phyloP scores from a whole-genome alignment of 768 basidiomycete genomes.

The Lentinus tigrinus region DNA sequence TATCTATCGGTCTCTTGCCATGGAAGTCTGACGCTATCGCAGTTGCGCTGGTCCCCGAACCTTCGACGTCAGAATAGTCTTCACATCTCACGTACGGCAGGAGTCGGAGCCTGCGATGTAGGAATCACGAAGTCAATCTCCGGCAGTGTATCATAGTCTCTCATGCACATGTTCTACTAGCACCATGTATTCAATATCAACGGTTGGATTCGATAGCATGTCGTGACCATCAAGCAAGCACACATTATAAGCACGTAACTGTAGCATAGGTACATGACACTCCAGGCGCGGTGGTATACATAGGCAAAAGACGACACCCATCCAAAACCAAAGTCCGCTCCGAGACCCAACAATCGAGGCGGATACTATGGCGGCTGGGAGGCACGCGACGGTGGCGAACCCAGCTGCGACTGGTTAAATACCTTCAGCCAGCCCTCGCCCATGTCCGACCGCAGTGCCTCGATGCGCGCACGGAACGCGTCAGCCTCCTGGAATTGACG shows the following conservation, averaged over 20 bases:
- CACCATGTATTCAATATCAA: too few relatives aligned
- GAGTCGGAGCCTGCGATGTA: too few relatives aligned
- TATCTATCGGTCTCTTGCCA: slow-evolving; percentile 10
- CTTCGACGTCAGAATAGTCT: too few relatives aligned
- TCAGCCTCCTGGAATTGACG: slow-evolving; percentile 55
- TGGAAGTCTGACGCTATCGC: neutral
- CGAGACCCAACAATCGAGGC: neutral
- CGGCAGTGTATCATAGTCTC: too few relatives aligned
- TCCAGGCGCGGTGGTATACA: slow-evolving; percentile 15
- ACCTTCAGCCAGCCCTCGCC: slow-evolving; percentile 90
- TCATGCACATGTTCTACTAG: too few relatives aligned
- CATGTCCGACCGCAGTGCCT: slow-evolving; percentile 83
- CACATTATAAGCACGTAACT: neutral
- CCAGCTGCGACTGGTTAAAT: slow-evolving; percentile 61
- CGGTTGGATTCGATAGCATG: too few relatives aligned
- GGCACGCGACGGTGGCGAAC: slow-evolving; percentile 19
- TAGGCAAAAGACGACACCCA: neutral
- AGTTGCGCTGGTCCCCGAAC: too few relatives aligned
- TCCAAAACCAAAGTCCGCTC: neutral
- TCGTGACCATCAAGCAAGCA: neutral
- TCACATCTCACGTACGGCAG: too few relatives aligned
- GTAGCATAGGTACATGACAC: slow-evolving; percentile 10
- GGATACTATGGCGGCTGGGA: neutral
- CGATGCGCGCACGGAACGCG: slow-evolving; percentile 73
- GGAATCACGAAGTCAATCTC: too few relatives aligned